These are phyloP conservation scores for Persicaria maculosa DNA, from an alignment of 148 eudicot species.

Conservation along the genomic window DNA sequence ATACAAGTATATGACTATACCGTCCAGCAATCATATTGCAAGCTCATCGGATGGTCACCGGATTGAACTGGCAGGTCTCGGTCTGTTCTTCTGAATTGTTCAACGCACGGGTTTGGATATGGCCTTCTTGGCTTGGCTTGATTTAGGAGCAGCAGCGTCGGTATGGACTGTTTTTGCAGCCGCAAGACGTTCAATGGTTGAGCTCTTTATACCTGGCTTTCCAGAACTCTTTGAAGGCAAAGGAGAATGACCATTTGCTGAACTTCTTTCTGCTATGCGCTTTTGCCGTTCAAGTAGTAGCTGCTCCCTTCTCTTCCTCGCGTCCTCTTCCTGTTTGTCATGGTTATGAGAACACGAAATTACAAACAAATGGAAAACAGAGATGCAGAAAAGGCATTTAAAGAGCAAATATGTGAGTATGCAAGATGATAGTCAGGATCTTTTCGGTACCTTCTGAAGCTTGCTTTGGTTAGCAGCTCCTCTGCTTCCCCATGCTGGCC, in stretches of 20 bases:
- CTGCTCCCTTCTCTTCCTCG: slow-evolving; percentile 63
- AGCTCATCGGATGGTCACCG: neutral
- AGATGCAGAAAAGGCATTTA: neutral
- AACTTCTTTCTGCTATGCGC: slow-evolving; percentile 77
- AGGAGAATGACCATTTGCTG: slow-evolving; percentile 22
- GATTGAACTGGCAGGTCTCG: neutral
- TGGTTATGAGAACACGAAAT: neutral
- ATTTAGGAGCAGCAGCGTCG: slow-evolving; percentile 31
- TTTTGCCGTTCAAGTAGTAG: slow-evolving; percentile 46
- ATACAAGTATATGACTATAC: neutral
- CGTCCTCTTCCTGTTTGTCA: slow-evolving; percentile 59
- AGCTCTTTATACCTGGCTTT: slow-evolving; percentile 50
- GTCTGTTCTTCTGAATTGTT: neutral
- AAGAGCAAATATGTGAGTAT: neutral
- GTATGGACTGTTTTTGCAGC: slow-evolving; percentile 42
- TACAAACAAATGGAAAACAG: neutral
- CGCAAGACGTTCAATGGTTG: slow-evolving; percentile 75
- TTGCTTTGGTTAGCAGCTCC: slow-evolving; percentile 34
- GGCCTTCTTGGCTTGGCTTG: slow-evolving; percentile 27
- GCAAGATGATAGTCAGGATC: neutral
- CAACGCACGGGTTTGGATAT: slow-evolving; percentile 17
- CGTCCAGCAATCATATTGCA: neutral
- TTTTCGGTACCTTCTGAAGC: slow-evolving; percentile 49
- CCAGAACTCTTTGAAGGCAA: slow-evolving; percentile 18
- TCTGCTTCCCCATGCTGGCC: slow-evolving; percentile 43